Evolutionary conservation across 176 grass and related monocot species (phyloP).

Genomic region (Tillandsia fasciculata): DNA sequence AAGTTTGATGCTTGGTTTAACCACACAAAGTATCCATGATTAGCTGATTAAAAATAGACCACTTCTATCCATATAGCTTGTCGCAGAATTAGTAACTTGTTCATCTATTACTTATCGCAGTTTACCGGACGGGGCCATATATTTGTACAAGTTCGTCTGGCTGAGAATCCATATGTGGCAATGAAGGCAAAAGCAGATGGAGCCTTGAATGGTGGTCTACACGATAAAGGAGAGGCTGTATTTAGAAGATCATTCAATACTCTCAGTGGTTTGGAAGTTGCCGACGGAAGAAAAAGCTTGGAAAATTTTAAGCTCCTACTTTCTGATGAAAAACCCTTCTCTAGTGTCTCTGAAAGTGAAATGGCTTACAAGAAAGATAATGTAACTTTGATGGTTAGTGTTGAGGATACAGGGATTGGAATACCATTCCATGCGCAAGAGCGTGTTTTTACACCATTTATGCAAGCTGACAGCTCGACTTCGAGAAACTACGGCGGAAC

Average conservation of each 20-base stretch:
- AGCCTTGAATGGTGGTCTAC: conserved; percentile 29
- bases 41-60: background rate
- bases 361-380: conserved; percentile 19
- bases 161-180: conserved; percentile 37
- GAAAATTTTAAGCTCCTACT: conserved; percentile 65
- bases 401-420: conserved; percentile 91
- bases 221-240: conserved; percentile 30
- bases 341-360: conserved; percentile 23
- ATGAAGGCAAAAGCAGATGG: conserved; percentile 22
- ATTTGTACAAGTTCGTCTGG: conserved; percentile 73
- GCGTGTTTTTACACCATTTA: conserved; percentile 88
- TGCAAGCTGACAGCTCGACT: conserved; percentile 96
- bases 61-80: background rate
- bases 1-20: too few species aligned
- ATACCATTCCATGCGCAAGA: conserved; percentile 79
- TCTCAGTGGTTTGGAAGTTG: conserved; percentile 82
- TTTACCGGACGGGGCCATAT: conserved; percentile 90
- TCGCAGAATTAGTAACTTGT: conserved; percentile 4
- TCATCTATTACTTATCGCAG: conserved; percentile 33
- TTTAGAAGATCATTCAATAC: conserved; percentile 52
- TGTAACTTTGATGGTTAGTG: conserved; percentile 52
- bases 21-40: background rate
- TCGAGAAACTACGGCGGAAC: conserved; percentile 94
- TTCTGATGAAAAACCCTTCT: conserved; percentile 33
- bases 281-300: conserved; percentile 71